Evolutionary conservation across 192 early-diverging fungal genomes (phyloP), one percentile per base, ranked within the genome.

Genomic region (Linderina pennispora): DNA sequence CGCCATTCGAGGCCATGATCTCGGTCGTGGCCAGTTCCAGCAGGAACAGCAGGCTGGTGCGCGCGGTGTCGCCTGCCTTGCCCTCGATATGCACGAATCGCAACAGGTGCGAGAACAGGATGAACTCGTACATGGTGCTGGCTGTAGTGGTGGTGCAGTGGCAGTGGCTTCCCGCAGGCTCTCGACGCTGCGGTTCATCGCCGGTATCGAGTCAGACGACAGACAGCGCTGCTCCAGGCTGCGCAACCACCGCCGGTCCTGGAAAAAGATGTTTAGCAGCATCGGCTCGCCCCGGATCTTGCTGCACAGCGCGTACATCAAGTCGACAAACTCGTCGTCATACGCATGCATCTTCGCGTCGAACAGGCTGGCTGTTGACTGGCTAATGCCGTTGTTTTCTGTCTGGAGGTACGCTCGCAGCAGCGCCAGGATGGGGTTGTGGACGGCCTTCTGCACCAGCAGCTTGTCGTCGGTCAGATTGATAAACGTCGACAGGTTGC

Each of bases 51-150:
- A 91, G 71, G 32, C 88, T 88, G 23, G 89, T 88, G 22, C 94
- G 72, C 2, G 91, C 91, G 47, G 83, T 87, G 50, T 98, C 94
- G 13, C 87, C 87, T 13, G 79, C 64, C 45, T 82, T 77, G 25
- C 90, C 91, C 47, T 94, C 92, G 18, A 80, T 73, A 57, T 98
- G 91, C n/a, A 98, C 75, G 70, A 88, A 94, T 42, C 75, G 81
- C 28, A 93, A 61, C 24, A 98, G 75, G 39, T 98, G 91, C 14
- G 91, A 85, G 51, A 94, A 94, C 6, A 98, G 61, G 11, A 90
- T 60, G 48, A 92, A 96, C 41, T 92, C 85, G 57, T 81, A 89
- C 16, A 49, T 37, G 26, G 53, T 43, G n/a, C 40, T 42, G 28
- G 18, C 39, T 40, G 10, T 18, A 14, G 50, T 20, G 17, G 52